These are phyloP conservation scores for Mycena venus DNA, from an alignment of 768 basidiomycete species.

Conservation along the genomic window DNA sequence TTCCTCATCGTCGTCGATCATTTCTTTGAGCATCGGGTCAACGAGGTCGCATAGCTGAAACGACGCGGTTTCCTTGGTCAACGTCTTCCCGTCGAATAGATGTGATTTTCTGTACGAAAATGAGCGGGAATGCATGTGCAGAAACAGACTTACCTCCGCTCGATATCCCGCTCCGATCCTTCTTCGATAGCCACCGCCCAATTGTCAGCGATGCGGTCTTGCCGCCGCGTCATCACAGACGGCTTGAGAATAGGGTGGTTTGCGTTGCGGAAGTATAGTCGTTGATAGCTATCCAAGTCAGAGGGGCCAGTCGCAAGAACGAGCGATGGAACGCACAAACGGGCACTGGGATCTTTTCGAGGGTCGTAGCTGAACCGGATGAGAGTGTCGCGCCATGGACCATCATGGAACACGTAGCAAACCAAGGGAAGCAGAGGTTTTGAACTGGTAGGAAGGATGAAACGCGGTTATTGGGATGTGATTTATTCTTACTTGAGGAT, in stretches of 20 bases:
- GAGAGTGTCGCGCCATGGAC: conserved; percentile 93
- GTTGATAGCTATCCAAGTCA: conserved; percentile 80
- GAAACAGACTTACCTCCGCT: conserved; percentile 54
- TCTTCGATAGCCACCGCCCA: conserved; percentile 53
- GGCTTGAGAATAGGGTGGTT: conserved; percentile 85
- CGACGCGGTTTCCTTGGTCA: conserved; percentile 89
- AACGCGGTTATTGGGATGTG: background rate
- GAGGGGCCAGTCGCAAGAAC: background rate
- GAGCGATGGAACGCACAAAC: conserved; percentile 71
- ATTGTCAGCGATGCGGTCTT: conserved; percentile 63
- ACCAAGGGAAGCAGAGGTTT: conserved; percentile 85
- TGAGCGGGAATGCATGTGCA: background rate
- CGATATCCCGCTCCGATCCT: conserved; percentile 51
- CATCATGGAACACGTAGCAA: conserved; percentile 92
- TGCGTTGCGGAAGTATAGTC: conserved; percentile 90
- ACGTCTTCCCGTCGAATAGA: conserved; percentile 87
- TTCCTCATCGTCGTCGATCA: conserved; percentile 83
- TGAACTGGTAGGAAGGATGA: conserved; percentile 62
- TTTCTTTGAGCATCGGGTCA: conserved; percentile 85
- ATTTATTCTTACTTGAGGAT: conserved; percentile 74
- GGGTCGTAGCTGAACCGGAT: conserved; percentile 94
- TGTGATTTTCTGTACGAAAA: conserved; percentile 70
- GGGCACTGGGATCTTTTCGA: conserved; percentile 74
- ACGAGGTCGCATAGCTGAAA: conserved; percentile 95
- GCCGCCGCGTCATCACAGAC: conserved; percentile 79